A percentile compares a stretch with the other conserved stretches of the same genome.
These are phyloP conservation scores for Melocanna baccifera DNA, from an alignment of 176 grass and related monocot species.

Conservation along the genomic window DNA sequence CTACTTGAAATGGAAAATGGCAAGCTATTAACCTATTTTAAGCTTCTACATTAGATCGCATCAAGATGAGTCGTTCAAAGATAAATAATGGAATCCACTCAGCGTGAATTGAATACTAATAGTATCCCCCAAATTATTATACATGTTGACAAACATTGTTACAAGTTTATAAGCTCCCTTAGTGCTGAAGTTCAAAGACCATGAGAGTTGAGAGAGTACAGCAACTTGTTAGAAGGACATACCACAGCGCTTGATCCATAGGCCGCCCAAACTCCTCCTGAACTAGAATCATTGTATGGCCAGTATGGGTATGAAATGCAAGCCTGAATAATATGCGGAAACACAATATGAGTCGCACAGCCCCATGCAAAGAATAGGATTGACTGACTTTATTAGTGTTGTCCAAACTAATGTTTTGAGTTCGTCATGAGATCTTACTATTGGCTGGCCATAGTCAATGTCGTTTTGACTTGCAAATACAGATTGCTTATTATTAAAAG, in stretches of 20 bases:
- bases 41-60: background rate
- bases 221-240: background rate
- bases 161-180: background rate
- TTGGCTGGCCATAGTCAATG: constrained; percentile 41
- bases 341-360: constrained; percentile 8
- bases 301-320: constrained; percentile 49
- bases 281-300: constrained; percentile 42
- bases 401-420: background rate
- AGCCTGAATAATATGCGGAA: constrained; percentile 20
- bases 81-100: background rate
- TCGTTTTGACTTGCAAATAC: constrained; percentile 39
- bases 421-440: constrained; percentile 37
- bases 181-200: background rate
- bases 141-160: background rate
- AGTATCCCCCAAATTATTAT: background rate
- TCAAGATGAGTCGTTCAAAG: background rate
- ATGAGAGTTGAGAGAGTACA: background rate
- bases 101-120: background rate
- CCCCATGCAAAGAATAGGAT: background rate
- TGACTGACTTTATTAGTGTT: background rate
- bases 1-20: constrained; percentile 18
- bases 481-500: constrained; percentile 41
- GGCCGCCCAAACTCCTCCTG: constrained; percentile 32
- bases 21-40: background rate
- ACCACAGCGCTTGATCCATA: constrained; percentile 41